Evolutionary conservation across 768 basidiomycete species (phyloP).

Genomic region (Leucogyrophana mollusca): DNA sequence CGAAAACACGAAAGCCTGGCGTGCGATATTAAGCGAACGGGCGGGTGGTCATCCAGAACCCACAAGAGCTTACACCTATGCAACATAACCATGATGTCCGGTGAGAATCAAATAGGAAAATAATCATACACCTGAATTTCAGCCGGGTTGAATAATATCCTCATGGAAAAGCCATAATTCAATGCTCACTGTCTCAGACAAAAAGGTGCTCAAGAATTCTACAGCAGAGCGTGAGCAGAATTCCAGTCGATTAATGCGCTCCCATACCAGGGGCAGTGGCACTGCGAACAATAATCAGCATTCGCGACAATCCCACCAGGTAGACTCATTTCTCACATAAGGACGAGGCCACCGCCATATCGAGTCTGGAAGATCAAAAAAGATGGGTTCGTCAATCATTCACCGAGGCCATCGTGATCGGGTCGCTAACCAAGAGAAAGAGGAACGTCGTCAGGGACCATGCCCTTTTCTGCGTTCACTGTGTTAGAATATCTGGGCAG

Average conservation of each 20-base stretch:
- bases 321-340: background rate
- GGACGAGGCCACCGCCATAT: slow-evolving; percentile 1
- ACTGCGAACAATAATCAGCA: background rate
- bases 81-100: too few relatives aligned
- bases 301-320: background rate
- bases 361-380: background rate
- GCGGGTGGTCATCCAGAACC: too few relatives aligned
- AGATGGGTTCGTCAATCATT: too few relatives aligned
- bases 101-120: too few relatives aligned
- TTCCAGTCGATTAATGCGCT: background rate
- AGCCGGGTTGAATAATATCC: background rate
- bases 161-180: background rate
- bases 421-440: slow-evolving; percentile 1
- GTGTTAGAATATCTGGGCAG: background rate
- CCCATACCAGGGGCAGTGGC: background rate
- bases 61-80: too few relatives aligned
- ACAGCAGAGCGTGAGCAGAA: background rate
- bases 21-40: background rate
- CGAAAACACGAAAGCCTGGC: background rate
- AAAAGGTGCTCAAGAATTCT: slow-evolving; percentile 1
- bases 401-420: background rate
- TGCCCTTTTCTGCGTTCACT: background rate
- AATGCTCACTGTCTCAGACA: background rate
- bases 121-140: too few relatives aligned
- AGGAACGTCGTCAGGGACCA: background rate